phyloP scores from a whole-genome alignment of 2,329 filamentous ascomycete species.

The Calonectria naviculata region DNA sequence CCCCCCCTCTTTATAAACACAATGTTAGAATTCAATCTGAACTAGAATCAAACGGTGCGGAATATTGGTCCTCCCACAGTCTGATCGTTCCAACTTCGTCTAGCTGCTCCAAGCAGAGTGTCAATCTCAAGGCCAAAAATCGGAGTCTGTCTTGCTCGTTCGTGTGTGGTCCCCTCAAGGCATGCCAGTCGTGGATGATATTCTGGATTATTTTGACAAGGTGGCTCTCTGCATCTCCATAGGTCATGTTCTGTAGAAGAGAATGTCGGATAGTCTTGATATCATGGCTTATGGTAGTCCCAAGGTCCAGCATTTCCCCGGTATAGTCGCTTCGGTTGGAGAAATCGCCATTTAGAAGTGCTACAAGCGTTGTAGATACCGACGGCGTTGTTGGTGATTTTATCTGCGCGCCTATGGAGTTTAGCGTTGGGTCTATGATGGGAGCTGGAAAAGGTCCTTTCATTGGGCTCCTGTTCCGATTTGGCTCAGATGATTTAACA shows the following conservation, averaged over 20 bases:
- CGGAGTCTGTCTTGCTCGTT: neutral
- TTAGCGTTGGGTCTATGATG: neutral
- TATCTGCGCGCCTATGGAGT: neutral
- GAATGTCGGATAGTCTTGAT: neutral
- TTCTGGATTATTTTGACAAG: neutral
- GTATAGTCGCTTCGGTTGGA: neutral
- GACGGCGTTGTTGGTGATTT: neutral
- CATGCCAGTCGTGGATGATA: conserved; percentile 1
- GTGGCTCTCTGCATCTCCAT: neutral
- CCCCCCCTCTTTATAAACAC: neutral
- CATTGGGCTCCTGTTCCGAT: neutral
- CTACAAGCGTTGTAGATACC: neutral
- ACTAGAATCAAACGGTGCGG: too few relatives aligned
- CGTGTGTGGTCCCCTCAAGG: neutral
- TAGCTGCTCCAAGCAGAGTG: neutral
- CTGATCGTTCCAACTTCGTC: neutral
- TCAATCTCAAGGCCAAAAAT: conserved; percentile 1
- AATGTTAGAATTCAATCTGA: neutral
- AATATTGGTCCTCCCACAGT: too few relatives aligned
- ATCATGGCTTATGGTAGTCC: neutral
- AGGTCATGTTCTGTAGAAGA: neutral
- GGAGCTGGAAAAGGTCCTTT: too few relatives aligned
- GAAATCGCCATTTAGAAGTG: neutral
- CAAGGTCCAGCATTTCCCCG: neutral
- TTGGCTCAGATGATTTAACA: neutral